phyloP scores from a whole-genome alignment of 495 filamentous ascomycete species.

The Aspergillus ellipticus region DNA sequence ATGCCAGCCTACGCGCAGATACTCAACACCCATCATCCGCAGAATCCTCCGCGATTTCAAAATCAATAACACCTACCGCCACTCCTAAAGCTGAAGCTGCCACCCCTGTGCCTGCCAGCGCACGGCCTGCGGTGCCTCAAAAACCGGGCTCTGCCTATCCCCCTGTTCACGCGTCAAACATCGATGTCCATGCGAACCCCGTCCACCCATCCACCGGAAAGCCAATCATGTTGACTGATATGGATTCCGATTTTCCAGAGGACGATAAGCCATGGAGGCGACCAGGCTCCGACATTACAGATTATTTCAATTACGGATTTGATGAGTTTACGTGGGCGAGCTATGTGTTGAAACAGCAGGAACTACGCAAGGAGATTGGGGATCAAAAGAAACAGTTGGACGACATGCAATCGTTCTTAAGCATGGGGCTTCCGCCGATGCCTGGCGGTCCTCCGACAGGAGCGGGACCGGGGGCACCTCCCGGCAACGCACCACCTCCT shows the following conservation, averaged over 20 bases:
- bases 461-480: constrained; percentile 31
- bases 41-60: constrained; percentile 37
- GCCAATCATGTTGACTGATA: constrained; percentile 66
- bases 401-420: constrained; percentile 80
- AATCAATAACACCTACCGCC: constrained; percentile 31
- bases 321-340: constrained; percentile 98
- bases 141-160: constrained; percentile 59
- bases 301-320: constrained; percentile 99
- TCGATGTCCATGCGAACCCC: constrained; percentile 83
- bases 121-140: constrained; percentile 39
- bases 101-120: constrained; percentile 36
- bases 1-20: constrained; percentile 56
- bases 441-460: constrained; percentile 49
- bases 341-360: constrained; percentile 86
- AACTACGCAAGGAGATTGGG: constrained; percentile 65
- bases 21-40: constrained; percentile 56
- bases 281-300: constrained; percentile 89
- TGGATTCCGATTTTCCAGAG: constrained; percentile 72
- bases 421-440: constrained; percentile 71
- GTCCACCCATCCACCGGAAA: constrained; percentile 69
- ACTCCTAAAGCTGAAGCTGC: constrained; percentile 42
- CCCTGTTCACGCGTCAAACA: constrained; percentile 66
- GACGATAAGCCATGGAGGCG: constrained; percentile 94
- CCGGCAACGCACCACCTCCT: constrained; percentile 38
- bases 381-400: constrained; percentile 83